phyloP scores from a whole-genome alignment of 73 alveolate genomes.

The Stentor roeselii region DNA sequence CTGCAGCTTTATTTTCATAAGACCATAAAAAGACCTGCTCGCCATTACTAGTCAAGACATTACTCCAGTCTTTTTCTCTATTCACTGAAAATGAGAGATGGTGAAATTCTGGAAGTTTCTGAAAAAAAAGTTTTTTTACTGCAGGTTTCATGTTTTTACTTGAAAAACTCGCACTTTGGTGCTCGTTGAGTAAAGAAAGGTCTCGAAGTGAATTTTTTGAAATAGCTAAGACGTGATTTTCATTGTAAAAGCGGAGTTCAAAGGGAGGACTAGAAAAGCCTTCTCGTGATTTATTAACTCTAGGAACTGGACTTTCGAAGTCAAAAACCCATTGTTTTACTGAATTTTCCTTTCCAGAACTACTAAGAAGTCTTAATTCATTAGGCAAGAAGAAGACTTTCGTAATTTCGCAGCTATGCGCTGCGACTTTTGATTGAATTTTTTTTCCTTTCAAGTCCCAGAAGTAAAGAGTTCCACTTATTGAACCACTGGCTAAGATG shows the following conservation, averaged over 20 bases:
- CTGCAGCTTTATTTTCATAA: constrained; percentile 56
- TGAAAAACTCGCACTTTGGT: constrained; percentile 61
- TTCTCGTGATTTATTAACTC: constrained; percentile 66
- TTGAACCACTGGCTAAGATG: constrained; percentile 40
- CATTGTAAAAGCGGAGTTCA: constrained; percentile 73
- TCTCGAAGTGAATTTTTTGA: constrained; percentile 68
- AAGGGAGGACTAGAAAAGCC: constrained; percentile 79
- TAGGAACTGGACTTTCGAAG: constrained; percentile 60
- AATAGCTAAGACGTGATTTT: constrained; percentile 74
- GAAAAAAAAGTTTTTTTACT: constrained; percentile 49
- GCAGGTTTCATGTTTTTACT: constrained; percentile 41
- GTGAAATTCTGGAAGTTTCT: constrained; percentile 33
- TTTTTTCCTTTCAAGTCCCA: constrained; percentile 87
- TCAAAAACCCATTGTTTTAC: constrained; percentile 87
- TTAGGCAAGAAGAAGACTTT: constrained; percentile 66
- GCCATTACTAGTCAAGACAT: constrained; percentile 66
- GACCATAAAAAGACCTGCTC: constrained; percentile 60
- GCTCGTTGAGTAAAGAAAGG: constrained; percentile 77
- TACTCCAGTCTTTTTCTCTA: constrained; percentile 91
- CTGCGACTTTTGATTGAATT: constrained; percentile 62
- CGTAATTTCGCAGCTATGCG: constrained; percentile 61
- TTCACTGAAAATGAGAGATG: constrained; percentile 70
- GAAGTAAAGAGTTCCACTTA: constrained; percentile 48
- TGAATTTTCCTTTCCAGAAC: constrained; percentile 83
- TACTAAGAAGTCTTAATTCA: constrained; percentile 70